Evolutionary conservation across 257 asterid species (phyloP).

Genomic region (Nicotiana attenuata): DNA sequence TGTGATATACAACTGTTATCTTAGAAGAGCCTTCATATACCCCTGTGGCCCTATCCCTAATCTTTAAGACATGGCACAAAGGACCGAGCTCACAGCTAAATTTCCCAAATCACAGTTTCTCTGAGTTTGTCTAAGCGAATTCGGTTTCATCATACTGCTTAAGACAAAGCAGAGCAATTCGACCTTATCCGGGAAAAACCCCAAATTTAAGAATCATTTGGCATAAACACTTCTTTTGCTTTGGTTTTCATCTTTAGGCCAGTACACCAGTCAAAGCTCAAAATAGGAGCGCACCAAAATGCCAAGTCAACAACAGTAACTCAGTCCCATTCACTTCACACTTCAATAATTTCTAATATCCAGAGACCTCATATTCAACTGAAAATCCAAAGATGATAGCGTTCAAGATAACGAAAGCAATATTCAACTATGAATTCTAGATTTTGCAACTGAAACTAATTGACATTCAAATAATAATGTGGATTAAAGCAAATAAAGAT

Average conservation of each 20-base stretch:
- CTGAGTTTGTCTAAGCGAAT: not conserved
- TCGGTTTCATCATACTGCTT: not conserved
- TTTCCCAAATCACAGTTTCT: not conserved
- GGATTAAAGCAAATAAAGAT: not conserved
- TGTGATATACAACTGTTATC: not conserved
- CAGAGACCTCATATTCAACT: not conserved
- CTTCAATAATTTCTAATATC: conserved; percentile 2
- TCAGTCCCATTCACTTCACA: not conserved
- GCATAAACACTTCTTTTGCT: not conserved
- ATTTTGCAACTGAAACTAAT: not conserved
- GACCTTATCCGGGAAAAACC: not conserved
- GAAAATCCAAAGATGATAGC: not conserved
- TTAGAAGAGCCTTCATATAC: not conserved
- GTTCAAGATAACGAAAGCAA: not conserved
- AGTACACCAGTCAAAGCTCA: not conserved
- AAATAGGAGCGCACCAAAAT: not conserved
- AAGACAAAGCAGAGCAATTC: not conserved
- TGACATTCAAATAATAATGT: not conserved
- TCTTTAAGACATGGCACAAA: not conserved
- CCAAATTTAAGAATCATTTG: not conserved
- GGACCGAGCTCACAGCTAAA: not conserved
- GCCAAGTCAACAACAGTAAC: not conserved
- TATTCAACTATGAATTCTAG: not conserved
- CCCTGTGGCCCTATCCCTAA: not conserved
- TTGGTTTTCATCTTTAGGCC: not conserved